Evolutionary conservation across 345 rosid species (phyloP).

Genomic region (Gossypium arboreum): DNA sequence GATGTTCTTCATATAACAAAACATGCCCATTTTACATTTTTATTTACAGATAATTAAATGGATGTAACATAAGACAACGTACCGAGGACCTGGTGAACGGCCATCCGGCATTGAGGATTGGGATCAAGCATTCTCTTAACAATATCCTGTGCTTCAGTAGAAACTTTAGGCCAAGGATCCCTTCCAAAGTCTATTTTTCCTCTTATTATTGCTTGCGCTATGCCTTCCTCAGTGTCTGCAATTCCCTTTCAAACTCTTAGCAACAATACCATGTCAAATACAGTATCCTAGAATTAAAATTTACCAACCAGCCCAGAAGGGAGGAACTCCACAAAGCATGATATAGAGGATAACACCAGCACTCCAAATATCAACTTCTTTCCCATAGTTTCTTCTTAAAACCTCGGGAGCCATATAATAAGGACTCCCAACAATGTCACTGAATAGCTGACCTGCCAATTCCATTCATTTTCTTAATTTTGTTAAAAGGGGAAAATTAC

Average conservation of each 20-base stretch:
- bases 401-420: conserved; percentile 92
- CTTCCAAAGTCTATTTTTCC: conserved; percentile 58
- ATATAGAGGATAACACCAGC: conserved; percentile 71
- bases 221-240: conserved; percentile 79
- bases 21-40: background rate
- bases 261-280: too few relatives aligned
- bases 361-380: conserved; percentile 80
- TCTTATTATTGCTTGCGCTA: conserved; percentile 64
- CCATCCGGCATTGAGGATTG: conserved; percentile 54
- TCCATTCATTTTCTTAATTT: too few relatives aligned
- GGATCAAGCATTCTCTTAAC: conserved; percentile 69
- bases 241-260: background rate
- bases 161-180: conserved; percentile 85
- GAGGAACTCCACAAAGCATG: conserved; percentile 87
- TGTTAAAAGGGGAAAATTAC: too few relatives aligned
- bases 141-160: conserved; percentile 58
- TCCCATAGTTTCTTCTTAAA: conserved; percentile 61
- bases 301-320: conserved; percentile 64
- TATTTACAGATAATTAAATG: too few relatives aligned
- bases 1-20: conserved; percentile 47
- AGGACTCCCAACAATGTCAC: conserved; percentile 78
- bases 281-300: too few relatives aligned
- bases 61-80: conserved; percentile 1
- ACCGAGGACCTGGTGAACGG: conserved; percentile 70
- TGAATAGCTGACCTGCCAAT: conserved; percentile 46